Base-by-base conservation (phyloP, 2,329 filamentous ascomycete genomes). In the Endocalyx cinctus region DNA sequence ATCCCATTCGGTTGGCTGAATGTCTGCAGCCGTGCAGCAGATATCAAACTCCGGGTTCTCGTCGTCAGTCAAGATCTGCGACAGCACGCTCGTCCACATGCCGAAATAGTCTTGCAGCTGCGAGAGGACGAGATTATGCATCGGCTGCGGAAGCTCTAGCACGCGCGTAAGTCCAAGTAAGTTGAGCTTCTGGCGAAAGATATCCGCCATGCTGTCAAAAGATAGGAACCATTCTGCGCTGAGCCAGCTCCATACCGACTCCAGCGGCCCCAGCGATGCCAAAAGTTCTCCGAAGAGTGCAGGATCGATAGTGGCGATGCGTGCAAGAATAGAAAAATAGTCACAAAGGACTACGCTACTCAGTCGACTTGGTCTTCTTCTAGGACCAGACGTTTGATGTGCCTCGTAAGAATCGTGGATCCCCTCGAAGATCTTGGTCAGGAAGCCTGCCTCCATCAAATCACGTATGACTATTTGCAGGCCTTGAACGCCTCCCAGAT, bases 281-380 rank as follows among this genome's bases (percentile, higher is more conserved):
- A 82, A 58, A 58, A 79, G 64, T 13, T 74, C 67, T 5, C 81
- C 64, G 45, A 95, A 83, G 2, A 84, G 66, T 3, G 62, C 61
- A 1, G 89, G 86, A 23, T 84, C 83, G 1, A 81, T 79, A 3
- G 94, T 64, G 0, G 82, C 77, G 12, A 97, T 72, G 2, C 89
- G 82, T 2, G 87, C 82, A 3, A 98, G 70, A 3, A 97, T 79
- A 5, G 79, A 76, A 52, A 94, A 84, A 57, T 94, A 95, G 54
- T 95, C 86, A 0, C 84, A 84, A 52, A 95, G 80, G 1, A 85
- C 81, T 10, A 88, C 72, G 10, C 80, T 78, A 47, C 83, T 82
- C 20, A 96, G 74, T 18, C 77, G 75, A 25, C 80, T 74, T 14
- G 77, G 69, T 45, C 74, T 84, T 17, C 74, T 74, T 50, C 86